phyloP scores from a whole-genome alignment of 768 basidiomycete genomes.

The Psilocybe tampanensis region DNA sequence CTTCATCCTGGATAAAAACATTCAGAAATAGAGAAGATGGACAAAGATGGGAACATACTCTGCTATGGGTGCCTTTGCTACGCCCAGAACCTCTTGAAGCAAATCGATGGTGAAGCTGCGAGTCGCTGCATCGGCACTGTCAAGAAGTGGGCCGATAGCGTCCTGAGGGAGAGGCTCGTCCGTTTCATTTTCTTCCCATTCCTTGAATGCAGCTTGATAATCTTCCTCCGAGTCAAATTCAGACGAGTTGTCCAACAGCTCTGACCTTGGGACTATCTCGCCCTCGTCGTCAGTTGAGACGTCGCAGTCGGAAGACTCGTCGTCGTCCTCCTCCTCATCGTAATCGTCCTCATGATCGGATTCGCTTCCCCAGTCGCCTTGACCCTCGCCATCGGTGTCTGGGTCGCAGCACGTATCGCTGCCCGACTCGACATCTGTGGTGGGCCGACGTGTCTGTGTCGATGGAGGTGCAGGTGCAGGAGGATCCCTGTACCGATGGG shows the following conservation, averaged over 20 bases:
- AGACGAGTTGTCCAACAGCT: not conserved
- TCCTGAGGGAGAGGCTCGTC: slow-evolving; percentile 2
- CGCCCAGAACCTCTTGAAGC: not conserved
- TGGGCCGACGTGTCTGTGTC: no score
- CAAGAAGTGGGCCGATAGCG: not conserved
- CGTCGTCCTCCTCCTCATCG: not conserved
- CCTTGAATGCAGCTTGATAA: not conserved
- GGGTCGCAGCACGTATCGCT: not conserved
- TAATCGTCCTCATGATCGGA: not conserved
- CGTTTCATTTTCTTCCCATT: slow-evolving; percentile 1
- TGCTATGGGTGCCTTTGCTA: not conserved
- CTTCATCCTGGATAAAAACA: not conserved
- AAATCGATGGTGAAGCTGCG: not conserved
- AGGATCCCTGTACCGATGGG: no score
- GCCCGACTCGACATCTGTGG: not conserved
- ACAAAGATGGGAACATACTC: slow-evolving; percentile 3
- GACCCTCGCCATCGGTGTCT: no score
- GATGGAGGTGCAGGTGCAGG: no score
- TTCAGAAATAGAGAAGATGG: not conserved
- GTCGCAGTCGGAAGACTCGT: not conserved
- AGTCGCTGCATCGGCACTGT: not conserved
- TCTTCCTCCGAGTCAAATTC: not conserved
- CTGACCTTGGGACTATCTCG: not conserved
- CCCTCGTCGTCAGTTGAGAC: not conserved
- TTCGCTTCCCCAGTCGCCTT: not conserved